Evolutionary conservation across 768 basidiomycete species (phyloP), one percentile per base, ranked within the genome.

Genomic region (Suillus variegatus): DNA sequence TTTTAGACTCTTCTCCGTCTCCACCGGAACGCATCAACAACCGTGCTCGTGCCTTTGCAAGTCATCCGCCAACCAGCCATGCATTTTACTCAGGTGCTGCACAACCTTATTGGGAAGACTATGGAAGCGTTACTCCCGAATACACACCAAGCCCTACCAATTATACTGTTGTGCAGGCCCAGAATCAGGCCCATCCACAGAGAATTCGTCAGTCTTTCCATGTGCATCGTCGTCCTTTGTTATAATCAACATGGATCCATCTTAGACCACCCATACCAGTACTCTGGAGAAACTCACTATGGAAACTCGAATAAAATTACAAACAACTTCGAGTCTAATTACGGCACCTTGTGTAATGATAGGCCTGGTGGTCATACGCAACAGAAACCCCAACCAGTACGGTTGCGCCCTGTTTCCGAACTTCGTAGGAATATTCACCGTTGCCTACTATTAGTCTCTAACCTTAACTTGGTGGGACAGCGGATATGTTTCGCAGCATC

Each of bases 401-500:
- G 78, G 22, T 77, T 93, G n/a, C 85, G 85, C 6, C 88, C 90
- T 13, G 87, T 93, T 10, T 91, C 91, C 6, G 84, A 88, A 52
- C 82, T 95, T 52, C 88, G 93, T 93, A 67, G 69, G 86, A 6
- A 73, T 62, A 47, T n/a, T 32, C 20, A 65, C 7, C 22, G 5
- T 49, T 35, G 54, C 3, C 12, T n/a, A 7, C 35, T 38, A 20
- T 36, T 25, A 18, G 55, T 35, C 38, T 51, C 13, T 65, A 40
- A 64, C 5, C 41, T 16, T n/a, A 61, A 60, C 65, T 65, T 56
- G 65, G 18, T 54, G 28, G n/a, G 54, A 10, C 69, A 97, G 96
- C 94, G 60, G 92, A 95, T 72, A 82, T 88, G 18, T 95, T 91
- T 75, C 86, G 92, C 18, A 80, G 83, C 0, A 79, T 94, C 2